Evolutionary conservation across 2,329 filamentous ascomycete genomes (phyloP).

Genomic region (Teratosphaeria epicoccoides): DNA sequence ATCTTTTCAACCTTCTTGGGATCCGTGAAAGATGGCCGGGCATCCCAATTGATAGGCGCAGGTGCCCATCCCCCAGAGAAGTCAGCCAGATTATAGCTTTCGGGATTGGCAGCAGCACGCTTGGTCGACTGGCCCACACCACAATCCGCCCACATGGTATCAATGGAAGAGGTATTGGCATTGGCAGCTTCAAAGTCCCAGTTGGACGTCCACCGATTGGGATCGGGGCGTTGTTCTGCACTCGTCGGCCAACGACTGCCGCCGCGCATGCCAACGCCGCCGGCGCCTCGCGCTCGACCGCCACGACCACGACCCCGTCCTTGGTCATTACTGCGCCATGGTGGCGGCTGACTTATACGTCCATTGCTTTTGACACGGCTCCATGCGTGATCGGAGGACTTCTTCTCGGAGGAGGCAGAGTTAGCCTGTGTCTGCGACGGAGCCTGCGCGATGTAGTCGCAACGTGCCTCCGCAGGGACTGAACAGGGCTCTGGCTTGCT

Average conservation of each 20-base stretch:
- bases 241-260: constrained; percentile 6
- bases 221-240: constrained; percentile 11
- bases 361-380: background rate
- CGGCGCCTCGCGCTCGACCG: background rate
- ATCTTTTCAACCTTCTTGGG: constrained; percentile 17
- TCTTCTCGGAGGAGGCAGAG: background rate
- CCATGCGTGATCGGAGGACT: background rate
- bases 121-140: constrained; percentile 9
- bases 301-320: constrained; percentile 1
- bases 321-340: background rate
- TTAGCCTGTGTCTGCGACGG: background rate
- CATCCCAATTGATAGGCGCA: constrained; percentile 38
- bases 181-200: constrained; percentile 6
- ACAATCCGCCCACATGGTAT: constrained; percentile 10
- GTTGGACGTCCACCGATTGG: constrained; percentile 10
- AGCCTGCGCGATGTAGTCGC: background rate
- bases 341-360: background rate
- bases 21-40: constrained; percentile 19
- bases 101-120: constrained; percentile 1
- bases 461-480: background rate
- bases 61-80: constrained; percentile 39
- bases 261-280: background rate
- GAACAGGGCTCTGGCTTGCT: constrained; percentile 7
- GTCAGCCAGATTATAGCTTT: constrained; percentile 19
- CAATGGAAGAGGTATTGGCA: constrained; percentile 1